Base-by-base conservation (phyloP, 495 filamentous ascomycete genomes). In the Hypoxylon lienhwacheense region DNA sequence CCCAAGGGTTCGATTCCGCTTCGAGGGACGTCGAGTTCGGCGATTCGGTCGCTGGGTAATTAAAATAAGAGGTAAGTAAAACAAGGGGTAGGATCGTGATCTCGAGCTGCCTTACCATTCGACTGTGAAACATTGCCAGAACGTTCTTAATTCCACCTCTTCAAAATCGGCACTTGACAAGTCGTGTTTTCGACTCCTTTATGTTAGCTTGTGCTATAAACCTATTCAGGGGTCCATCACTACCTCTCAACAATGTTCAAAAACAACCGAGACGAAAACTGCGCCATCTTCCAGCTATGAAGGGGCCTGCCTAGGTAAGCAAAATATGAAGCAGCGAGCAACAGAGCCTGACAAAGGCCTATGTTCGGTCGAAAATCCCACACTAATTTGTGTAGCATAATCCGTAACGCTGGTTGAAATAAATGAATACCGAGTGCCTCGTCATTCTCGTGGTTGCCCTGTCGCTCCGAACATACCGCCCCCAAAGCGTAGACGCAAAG, bases 51-150 rank as follows among this genome's bases (percentile, higher is more conserved):
- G 44, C 66, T 69, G 31, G 1, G 29, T 15, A 32, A 31, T 5
- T 24, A 3, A n/a, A 22, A 39, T 52, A 47, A 58, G 54, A 35
- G 32, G 25, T 21, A 45, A n/a, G n/a, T 22, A 17, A 1, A 31
- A 17, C 11, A 16, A 25, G 35, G 3, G 3, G 8, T 5, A 11
- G 10, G 22, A 2, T 36, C 1, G 16, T 33, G 19, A 17, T 11
- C 11, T 12, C 8, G 19, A 14, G 17, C 1, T 53, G 10, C 8
- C 50, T 19, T 53, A 67, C 66, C 69, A 71, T 59, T 71, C 69
- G 2, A 70, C 56, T 50, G 69, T 67, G 42, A 70, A 71, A 35
- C 67, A 70, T 10, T 66, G 64, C 69, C 69, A 71, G 36, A 67
- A 71, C 26, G 66, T 61, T 16, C 69, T 61, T 37, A 66, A 49